Conservation (phyloP, 495 filamentous ascomycete genomes). For the Tuber indicum region DNA sequence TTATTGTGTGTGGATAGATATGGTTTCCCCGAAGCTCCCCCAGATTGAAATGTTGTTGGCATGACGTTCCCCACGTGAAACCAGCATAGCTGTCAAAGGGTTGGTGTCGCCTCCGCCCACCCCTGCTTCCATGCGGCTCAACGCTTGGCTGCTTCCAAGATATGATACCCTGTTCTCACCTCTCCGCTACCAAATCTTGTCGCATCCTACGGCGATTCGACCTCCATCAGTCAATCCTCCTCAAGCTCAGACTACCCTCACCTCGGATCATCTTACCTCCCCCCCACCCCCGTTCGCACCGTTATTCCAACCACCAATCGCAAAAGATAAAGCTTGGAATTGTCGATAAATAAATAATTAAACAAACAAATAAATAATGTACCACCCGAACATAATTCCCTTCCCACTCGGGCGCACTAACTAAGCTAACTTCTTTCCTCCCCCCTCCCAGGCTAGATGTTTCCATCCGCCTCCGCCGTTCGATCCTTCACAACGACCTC, state of each 20-base stretch:
- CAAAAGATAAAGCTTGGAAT: not conserved
- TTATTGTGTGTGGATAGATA: not conserved
- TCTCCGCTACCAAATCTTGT: not conserved
- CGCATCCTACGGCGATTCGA: not conserved
- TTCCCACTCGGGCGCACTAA: not conserved
- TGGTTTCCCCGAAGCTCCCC: not conserved
- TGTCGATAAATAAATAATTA: not conserved
- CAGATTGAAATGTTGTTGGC: not conserved
- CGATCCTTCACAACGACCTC: conserved; percentile 65
- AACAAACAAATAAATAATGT: not conserved
- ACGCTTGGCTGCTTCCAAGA: not conserved
- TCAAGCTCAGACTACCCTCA: not conserved
- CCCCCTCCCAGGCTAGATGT: conserved; percentile 54
- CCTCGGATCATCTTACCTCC: not conserved
- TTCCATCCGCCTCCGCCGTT: conserved; percentile 60
- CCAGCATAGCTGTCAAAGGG: not conserved
- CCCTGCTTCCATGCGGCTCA: not conserved
- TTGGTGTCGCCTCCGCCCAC: not conserved
- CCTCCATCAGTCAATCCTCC: not conserved
- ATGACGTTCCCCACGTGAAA: not conserved
- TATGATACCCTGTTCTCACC: not conserved
- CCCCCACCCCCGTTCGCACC: not conserved
- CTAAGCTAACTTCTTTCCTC: not conserved
- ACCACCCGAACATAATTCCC: not conserved
- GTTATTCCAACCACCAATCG: not conserved